phyloP scores from a whole-genome alignment of 331 rosid genomes.

The Arachis monticola region DNA sequence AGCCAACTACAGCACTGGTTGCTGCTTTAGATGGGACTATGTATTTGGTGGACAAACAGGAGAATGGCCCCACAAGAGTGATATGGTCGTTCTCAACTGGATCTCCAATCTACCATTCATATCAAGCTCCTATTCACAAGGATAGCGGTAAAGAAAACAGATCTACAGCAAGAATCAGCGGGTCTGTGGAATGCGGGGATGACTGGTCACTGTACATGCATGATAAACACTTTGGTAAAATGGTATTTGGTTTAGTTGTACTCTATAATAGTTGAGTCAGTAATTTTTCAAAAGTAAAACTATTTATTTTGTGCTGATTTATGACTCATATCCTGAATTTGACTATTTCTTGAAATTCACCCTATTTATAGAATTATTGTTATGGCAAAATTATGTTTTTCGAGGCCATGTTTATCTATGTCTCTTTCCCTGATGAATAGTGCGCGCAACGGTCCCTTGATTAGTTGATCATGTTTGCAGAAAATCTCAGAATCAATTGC shows the following conservation, averaged over 20 bases:
- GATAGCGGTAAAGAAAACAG: constrained; percentile 51
- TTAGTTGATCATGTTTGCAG: constrained; percentile 54
- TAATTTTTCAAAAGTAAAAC: constrained; percentile 14
- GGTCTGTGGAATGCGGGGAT: constrained; percentile 71
- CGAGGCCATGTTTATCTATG: constrained; percentile 7
- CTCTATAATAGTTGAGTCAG: constrained; percentile 31
- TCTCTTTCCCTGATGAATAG: neutral
- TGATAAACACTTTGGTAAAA: constrained; percentile 55
- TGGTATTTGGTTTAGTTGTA: constrained; percentile 45
- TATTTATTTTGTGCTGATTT: constrained; percentile 15
- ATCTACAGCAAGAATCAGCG: constrained; percentile 31
- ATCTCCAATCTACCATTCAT: constrained; percentile 60
- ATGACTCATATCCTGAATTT: constrained; percentile 26
- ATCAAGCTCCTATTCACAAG: constrained; percentile 47
- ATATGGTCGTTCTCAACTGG: constrained; percentile 85
- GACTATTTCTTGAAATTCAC: constrained; percentile 20
- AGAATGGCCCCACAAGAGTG: constrained; percentile 47
- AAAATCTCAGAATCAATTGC: constrained; percentile 58
- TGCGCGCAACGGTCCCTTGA: constrained; percentile 21
- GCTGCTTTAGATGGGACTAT: constrained; percentile 70
- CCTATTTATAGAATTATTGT: constrained; percentile 9
- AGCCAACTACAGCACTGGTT: constrained; percentile 54
- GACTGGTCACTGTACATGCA: constrained; percentile 72
- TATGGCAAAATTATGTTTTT: constrained; percentile 9
- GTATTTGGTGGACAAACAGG: constrained; percentile 56